phyloP scores from a whole-genome alignment of 2,329 filamentous ascomycete genomes.

The Huntiella moniliformis region DNA sequence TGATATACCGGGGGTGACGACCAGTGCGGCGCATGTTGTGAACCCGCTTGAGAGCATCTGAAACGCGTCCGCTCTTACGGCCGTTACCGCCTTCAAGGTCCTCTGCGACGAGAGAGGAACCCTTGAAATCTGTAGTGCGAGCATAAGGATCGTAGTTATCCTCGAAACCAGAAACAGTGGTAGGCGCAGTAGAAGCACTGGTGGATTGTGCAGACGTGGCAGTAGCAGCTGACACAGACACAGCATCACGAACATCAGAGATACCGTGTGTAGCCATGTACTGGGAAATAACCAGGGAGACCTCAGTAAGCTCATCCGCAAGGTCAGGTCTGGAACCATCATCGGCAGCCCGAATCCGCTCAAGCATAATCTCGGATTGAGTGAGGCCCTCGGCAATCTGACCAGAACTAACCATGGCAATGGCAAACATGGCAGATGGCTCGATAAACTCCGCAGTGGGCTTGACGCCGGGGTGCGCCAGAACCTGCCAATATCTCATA shows the following conservation, averaged over 20 bases:
- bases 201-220: conserved; percentile 15
- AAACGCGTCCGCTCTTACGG: conserved; percentile 52
- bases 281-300: conserved; percentile 45
- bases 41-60: conserved; percentile 66
- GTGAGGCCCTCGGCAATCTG: conserved; percentile 64
- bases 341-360: conserved; percentile 51
- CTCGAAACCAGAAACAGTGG: conserved; percentile 40
- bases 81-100: conserved; percentile 66
- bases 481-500: conserved; percentile 59
- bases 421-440: conserved; percentile 74
- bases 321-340: conserved; percentile 29
- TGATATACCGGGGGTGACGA: conserved; percentile 85
- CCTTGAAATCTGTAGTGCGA: conserved; percentile 79
- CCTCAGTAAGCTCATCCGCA: conserved; percentile 72
- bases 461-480: conserved; percentile 43
- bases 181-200: conserved; percentile 29
- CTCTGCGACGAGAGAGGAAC: conserved; percentile 77
- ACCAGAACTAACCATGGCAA: conserved; percentile 72
- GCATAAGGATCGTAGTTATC: conserved; percentile 85
- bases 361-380: conserved; percentile 72
- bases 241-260: conserved; percentile 32
- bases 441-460: conserved; percentile 55
- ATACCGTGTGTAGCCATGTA: conserved; percentile 41
- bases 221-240: conserved; percentile 17
- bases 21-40: conserved; percentile 85